These are phyloP conservation scores for Rhododendron ovatum DNA, from an alignment of 148 eudicot genomes.

Conservation along the genomic window DNA sequence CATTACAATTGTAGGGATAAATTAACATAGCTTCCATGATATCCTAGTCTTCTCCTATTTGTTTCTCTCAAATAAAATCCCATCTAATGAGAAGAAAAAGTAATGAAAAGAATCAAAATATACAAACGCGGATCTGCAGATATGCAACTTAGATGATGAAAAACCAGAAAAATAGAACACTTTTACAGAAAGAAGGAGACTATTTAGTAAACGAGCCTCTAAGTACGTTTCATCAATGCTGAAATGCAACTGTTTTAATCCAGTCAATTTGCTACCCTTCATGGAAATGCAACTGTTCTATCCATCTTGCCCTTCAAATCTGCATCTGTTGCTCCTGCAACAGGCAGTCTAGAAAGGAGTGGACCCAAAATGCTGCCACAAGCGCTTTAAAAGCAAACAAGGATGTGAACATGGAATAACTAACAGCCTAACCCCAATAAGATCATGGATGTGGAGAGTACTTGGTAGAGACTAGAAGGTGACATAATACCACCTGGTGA, in stretches of 20 bases:
- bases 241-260: not conserved
- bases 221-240: not conserved
- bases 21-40: not conserved
- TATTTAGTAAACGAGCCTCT: not conserved
- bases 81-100: not conserved
- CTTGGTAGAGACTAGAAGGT: not conserved
- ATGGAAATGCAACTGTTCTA: slow-evolving; percentile 4
- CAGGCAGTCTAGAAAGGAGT: slow-evolving; percentile 26
- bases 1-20: not conserved
- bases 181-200: not conserved
- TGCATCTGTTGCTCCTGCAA: slow-evolving; percentile 22
- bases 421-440: not conserved
- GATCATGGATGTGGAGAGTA: not conserved
- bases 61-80: not conserved
- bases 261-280: slow-evolving; percentile 3
- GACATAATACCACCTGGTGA: not conserved
- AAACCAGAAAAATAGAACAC: not conserved
- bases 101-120: not conserved
- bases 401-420: not conserved
- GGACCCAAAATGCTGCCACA: slow-evolving; percentile 35
- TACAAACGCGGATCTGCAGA: not conserved
- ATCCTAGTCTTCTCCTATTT: not conserved
- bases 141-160: not conserved
- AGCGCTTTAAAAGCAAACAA: slow-evolving; percentile 16
- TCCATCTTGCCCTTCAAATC: slow-evolving; percentile 24